Conservation (phyloP, 768 basidiomycete genomes). For the Boletus reticulatus region DNA sequence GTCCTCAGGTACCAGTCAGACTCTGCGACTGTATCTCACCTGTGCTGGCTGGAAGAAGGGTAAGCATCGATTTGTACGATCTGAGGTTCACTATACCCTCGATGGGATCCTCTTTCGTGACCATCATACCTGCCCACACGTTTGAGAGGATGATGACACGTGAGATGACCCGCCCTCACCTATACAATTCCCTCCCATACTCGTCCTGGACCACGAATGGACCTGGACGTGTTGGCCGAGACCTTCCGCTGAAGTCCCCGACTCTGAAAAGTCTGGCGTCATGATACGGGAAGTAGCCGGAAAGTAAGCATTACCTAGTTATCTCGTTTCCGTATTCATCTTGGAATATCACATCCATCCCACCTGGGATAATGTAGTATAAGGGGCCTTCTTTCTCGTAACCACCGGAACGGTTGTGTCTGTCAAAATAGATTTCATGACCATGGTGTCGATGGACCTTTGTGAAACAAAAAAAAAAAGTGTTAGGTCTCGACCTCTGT, state of each 20-base stretch:
- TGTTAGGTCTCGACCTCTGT: slow-evolving; percentile 5
- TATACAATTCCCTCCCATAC: slow-evolving; percentile 55
- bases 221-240: slow-evolving; percentile 27
- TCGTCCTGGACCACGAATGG: slow-evolving; percentile 61
- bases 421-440: slow-evolving; percentile 23
- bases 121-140: slow-evolving; percentile 24
- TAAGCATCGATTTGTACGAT: slow-evolving; percentile 24
- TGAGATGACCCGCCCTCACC: slow-evolving; percentile 33
- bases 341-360: slow-evolving; percentile 64
- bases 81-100: slow-evolving; percentile 26
- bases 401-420: slow-evolving; percentile 16
- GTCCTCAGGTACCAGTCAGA: slow-evolving; percentile 9
- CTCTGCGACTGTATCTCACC: slow-evolving; percentile 15
- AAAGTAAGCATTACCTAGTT: slow-evolving; percentile 43
- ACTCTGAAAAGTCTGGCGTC: slow-evolving; percentile 36
- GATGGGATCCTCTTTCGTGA: slow-evolving; percentile 19
- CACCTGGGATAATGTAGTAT: slow-evolving; percentile 65
- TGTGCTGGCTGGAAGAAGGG: slow-evolving; percentile 12
- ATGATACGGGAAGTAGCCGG: background rate
- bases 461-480: background rate
- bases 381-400: slow-evolving; percentile 31
- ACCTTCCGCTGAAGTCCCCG: slow-evolving; percentile 44
- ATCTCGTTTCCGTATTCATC: slow-evolving; percentile 65
- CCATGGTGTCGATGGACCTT: slow-evolving; percentile 27
- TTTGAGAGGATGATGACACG: background rate